Percentiles rank a stretch among this genome's conserved stretches.
phyloP scores from a whole-genome alignment of 1,284 basidiomycete species.

The Naganishia sp. region DNA sequence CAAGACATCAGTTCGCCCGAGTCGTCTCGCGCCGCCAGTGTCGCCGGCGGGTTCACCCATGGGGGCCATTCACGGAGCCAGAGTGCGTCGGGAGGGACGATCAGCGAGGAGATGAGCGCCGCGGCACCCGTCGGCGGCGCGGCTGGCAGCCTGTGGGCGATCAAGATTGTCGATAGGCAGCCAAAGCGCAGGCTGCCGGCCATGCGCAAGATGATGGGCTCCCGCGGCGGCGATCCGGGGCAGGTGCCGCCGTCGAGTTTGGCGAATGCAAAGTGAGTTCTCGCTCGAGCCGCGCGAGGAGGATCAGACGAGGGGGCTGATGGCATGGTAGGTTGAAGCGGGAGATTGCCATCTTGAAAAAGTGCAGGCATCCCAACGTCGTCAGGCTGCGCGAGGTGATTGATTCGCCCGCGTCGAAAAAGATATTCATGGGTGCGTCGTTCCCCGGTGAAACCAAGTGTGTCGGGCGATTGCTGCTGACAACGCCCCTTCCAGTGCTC shows the following conservation, averaged over 20 bases:
- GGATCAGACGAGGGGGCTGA: background rate
- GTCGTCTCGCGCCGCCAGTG: conserved; percentile 35
- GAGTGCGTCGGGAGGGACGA: background rate
- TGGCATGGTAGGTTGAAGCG: conserved; percentile 58
- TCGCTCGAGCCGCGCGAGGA: background rate
- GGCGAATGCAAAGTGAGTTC: conserved; percentile 33
- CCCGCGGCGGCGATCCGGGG: conserved; percentile 7
- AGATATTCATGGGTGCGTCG: conserved; percentile 84
- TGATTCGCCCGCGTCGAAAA: conserved; percentile 84
- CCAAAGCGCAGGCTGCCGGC: conserved; percentile 67
- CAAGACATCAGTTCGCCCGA: conserved; percentile 59
- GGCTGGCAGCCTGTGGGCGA: conserved; percentile 61
- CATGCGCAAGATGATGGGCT: conserved; percentile 42
- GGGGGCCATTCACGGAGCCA: background rate
- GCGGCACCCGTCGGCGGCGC: background rate
- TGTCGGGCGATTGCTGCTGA: background rate
- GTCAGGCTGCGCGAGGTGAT: conserved; percentile 93
- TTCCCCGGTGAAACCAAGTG: conserved; percentile 9
- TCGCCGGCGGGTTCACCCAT: conserved; percentile 40
- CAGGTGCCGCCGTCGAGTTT: conserved; percentile 32
- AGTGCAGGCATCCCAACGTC: conserved; percentile 86
- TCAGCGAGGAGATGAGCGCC: background rate
- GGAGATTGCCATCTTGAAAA: conserved; percentile 98
- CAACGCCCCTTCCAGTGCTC: conserved; percentile 65
- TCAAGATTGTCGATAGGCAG: conserved; percentile 74